Percentiles rank a stretch among this genome's conserved stretches.
These are phyloP conservation scores for Closterium sp. DNA, from an alignment of 139 green algal species.

Conservation along the genomic window DNA sequence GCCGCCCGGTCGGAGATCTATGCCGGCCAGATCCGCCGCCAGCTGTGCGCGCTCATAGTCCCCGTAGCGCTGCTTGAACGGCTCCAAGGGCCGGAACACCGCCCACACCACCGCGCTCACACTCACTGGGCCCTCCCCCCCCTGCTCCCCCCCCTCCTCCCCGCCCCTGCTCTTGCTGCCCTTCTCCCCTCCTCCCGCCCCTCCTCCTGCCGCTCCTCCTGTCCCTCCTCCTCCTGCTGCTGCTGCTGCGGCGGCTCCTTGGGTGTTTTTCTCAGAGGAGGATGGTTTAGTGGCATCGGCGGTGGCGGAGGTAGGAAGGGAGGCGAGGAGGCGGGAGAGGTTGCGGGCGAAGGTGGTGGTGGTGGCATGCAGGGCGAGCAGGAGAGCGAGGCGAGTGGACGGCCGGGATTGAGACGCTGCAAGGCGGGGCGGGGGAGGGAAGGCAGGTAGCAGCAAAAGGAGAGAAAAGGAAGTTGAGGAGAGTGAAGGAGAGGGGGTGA, in stretches of 20 bases:
- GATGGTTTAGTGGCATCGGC: not conserved
- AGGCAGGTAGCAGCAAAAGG: too few species aligned
- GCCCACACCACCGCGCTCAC: constrained; percentile 16
- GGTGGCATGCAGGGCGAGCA: constrained; percentile 23
- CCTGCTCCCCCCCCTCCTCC: not conserved
- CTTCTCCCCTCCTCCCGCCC: not conserved
- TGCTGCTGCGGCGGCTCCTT: not conserved
- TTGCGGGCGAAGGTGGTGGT: constrained; percentile 35
- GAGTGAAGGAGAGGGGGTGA: too few species aligned
- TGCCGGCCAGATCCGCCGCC: constrained; percentile 11
- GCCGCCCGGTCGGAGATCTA: constrained; percentile 26
- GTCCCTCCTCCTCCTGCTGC: too few species aligned
- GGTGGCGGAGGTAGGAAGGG: not conserved
- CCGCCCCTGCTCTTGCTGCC: not conserved
- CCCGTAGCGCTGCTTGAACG: constrained; percentile 50
- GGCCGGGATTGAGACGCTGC: not conserved
- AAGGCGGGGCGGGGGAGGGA: too few species aligned
- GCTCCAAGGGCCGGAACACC: constrained; percentile 40
- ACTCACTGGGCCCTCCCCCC: not conserved
- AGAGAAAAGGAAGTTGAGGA: too few species aligned
- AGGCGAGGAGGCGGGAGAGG: constrained; percentile 34
- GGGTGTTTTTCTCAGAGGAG: not conserved
- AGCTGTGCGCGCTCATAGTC: constrained; percentile 58
- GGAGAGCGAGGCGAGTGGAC: constrained; percentile 3
- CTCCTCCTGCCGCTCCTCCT: not conserved